These are phyloP conservation scores for Colletotrichum eleusines DNA, from an alignment of 2,329 filamentous ascomycete genomes.

Conservation along the genomic window DNA sequence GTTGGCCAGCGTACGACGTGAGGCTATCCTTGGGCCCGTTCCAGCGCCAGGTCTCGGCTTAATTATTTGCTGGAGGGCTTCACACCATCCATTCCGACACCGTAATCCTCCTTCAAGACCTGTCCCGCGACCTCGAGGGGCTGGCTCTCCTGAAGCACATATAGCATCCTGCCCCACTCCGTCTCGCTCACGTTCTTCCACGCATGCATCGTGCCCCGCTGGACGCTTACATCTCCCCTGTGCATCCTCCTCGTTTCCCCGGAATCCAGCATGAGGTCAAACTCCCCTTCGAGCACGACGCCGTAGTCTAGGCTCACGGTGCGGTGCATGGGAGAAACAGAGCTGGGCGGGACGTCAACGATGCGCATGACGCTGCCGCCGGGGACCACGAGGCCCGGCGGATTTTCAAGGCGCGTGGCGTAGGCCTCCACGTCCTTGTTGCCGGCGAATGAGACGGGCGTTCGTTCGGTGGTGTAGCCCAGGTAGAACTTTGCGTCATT, in stretches of 20 bases:
- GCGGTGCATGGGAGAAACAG: slow-evolving; percentile 60
- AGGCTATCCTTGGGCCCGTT: too few species aligned
- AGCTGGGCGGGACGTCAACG: slow-evolving; percentile 60
- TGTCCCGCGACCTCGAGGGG: slow-evolving; percentile 31
- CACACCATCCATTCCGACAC: slow-evolving; percentile 42
- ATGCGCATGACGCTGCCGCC: slow-evolving; percentile 59
- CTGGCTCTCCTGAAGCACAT: slow-evolving; percentile 51
- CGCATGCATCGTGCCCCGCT: slow-evolving; percentile 67
- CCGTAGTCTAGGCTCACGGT: slow-evolving; percentile 68
- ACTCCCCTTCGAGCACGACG: slow-evolving; percentile 65
- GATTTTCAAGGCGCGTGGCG: slow-evolving; percentile 41
- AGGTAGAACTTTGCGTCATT: slow-evolving; percentile 44
- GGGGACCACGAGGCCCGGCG: slow-evolving; percentile 48
- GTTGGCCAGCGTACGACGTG: not conserved
- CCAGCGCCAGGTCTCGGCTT: too few species aligned
- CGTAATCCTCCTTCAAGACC: slow-evolving; percentile 41
- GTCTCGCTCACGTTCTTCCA: slow-evolving; percentile 61
- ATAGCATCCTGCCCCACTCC: slow-evolving; percentile 59
- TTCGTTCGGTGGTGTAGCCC: slow-evolving; percentile 46
- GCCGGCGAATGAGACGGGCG: slow-evolving; percentile 43
- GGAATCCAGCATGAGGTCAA: slow-evolving; percentile 65
- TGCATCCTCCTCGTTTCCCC: slow-evolving; percentile 60
- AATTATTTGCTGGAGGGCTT: slow-evolving; percentile 35
- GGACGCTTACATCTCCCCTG: slow-evolving; percentile 66
- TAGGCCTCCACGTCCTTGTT: slow-evolving; percentile 45